Evolutionary conservation across 495 filamentous ascomycete genomes (phyloP).

Genomic region (Haplographium delicatum): DNA sequence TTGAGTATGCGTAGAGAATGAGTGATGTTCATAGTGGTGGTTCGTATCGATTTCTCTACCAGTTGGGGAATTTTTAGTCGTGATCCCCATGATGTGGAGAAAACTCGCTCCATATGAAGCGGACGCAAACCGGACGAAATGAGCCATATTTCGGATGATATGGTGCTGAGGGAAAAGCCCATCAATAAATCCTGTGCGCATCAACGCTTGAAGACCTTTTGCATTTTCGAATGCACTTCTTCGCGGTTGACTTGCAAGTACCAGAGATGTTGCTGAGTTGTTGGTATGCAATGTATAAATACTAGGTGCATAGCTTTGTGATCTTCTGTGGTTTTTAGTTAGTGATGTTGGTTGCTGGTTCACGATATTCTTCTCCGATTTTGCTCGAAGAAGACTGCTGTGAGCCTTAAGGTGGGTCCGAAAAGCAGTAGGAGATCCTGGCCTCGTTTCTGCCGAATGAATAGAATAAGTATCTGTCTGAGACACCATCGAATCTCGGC

Average conservation of each 20-base stretch:
- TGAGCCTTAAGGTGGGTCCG: slow-evolving; percentile 44
- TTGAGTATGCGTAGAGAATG: slow-evolving; percentile 66
- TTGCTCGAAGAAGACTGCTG: slow-evolving; percentile 41
- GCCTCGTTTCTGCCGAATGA: slow-evolving; percentile 36
- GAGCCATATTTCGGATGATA: slow-evolving; percentile 63
- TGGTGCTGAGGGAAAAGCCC: slow-evolving; percentile 64
- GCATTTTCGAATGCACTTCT: slow-evolving; percentile 50
- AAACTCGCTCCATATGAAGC: slow-evolving; percentile 72
- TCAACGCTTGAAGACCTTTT: slow-evolving; percentile 48
- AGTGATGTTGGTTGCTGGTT: slow-evolving; percentile 17
- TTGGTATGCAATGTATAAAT: slow-evolving; percentile 65
- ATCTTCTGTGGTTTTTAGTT: slow-evolving; percentile 31
- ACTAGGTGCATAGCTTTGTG: slow-evolving; percentile 47
- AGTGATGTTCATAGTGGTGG: slow-evolving; percentile 60
- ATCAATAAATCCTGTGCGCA: slow-evolving; percentile 50
- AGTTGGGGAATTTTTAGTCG: slow-evolving; percentile 14
- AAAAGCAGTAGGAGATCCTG: slow-evolving; percentile 42
- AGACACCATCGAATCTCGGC: slow-evolving; percentile 51
- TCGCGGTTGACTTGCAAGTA: slow-evolving; percentile 46
- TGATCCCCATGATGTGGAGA: slow-evolving; percentile 63
- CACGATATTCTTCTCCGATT: slow-evolving; percentile 40
- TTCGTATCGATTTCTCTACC: slow-evolving; percentile 33
- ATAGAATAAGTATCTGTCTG: slow-evolving; percentile 58
- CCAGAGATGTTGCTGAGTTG: slow-evolving; percentile 59
- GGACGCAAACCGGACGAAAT: slow-evolving; percentile 73